phyloP scores from a whole-genome alignment of 345 rosid species.

The Sisymbrium irio region DNA sequence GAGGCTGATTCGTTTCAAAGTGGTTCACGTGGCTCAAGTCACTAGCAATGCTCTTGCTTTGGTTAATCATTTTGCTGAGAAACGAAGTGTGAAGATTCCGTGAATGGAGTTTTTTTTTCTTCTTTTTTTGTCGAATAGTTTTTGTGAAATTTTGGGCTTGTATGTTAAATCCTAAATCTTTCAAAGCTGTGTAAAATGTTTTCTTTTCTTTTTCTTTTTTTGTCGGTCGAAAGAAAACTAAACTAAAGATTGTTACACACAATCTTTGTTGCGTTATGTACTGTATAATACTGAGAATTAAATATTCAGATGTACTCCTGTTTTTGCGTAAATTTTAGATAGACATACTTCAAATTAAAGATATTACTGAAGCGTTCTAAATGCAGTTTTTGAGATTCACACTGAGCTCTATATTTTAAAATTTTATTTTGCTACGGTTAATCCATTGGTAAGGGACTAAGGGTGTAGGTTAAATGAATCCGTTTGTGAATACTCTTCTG shows the following conservation, averaged over 20 bases:
- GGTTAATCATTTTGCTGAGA: conserved; percentile 66
- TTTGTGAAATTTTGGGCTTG: conserved; percentile 25
- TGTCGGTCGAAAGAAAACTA: neutral
- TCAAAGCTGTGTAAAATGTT: conserved; percentile 9
- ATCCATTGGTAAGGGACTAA: neutral
- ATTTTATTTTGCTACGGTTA: conserved; percentile 15
- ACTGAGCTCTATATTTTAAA: neutral
- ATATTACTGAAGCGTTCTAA: neutral
- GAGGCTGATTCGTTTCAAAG: conserved; percentile 45
- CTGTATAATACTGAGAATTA: conserved; percentile 28
- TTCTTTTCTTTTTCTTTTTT: neutral
- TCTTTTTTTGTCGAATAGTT: neutral
- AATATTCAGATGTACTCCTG: neutral
- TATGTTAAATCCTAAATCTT: conserved; percentile 17
- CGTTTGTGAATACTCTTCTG: neutral
- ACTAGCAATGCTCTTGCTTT: conserved; percentile 90
- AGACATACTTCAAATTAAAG: conserved; percentile 1
- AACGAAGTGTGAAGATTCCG: conserved; percentile 38
- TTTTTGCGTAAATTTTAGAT: neutral
- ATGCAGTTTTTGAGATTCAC: conserved; percentile 18
- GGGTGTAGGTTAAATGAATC: neutral
- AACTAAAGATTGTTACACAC: neutral
- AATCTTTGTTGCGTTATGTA: conserved; percentile 19
- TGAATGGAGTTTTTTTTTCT: neutral
- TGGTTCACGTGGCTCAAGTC: conserved; percentile 61